These are phyloP conservation scores for Heliocybe sulcata DNA, from an alignment of 1,284 basidiomycete species.

Conservation along the genomic window DNA sequence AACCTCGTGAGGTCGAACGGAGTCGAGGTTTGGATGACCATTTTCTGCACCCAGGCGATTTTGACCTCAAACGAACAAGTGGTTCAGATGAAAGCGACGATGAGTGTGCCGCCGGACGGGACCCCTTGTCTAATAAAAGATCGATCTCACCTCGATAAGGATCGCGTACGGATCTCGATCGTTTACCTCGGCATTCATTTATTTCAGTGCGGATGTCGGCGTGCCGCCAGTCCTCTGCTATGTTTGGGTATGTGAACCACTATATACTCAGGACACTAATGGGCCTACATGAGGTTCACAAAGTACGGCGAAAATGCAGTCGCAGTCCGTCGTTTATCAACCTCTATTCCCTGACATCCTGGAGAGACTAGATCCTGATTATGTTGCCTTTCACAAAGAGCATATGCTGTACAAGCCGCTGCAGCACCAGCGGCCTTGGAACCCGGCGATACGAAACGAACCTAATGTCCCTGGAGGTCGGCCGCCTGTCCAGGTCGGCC, in stretches of 20 bases:
- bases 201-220: not conserved
- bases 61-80: not conserved
- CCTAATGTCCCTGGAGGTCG: constrained; percentile 52
- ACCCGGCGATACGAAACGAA: constrained; percentile 42
- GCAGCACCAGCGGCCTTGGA: constrained; percentile 53
- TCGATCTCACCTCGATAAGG: not conserved
- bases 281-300: not conserved
- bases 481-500: constrained; percentile 44
- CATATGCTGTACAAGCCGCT: constrained; percentile 35
- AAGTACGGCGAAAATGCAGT: not conserved
- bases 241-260: not conserved
- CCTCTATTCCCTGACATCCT: constrained; percentile 55
- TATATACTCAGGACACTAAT: not conserved
- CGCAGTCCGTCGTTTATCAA: constrained; percentile 1
- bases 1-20: constrained; percentile 33
- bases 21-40: constrained; percentile 38
- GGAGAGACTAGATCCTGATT: constrained; percentile 52
- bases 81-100: not conserved
- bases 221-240: not conserved
- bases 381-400: constrained; percentile 51
- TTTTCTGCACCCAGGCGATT: not conserved
- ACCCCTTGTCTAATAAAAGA: not conserved
- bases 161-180: not conserved
- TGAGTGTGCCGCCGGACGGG: not conserved
- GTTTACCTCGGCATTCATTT: too few species aligned